These are phyloP conservation scores for Emericellopsis cladophorae DNA, from an alignment of 2,329 filamentous ascomycete genomes.

Conservation along the genomic window DNA sequence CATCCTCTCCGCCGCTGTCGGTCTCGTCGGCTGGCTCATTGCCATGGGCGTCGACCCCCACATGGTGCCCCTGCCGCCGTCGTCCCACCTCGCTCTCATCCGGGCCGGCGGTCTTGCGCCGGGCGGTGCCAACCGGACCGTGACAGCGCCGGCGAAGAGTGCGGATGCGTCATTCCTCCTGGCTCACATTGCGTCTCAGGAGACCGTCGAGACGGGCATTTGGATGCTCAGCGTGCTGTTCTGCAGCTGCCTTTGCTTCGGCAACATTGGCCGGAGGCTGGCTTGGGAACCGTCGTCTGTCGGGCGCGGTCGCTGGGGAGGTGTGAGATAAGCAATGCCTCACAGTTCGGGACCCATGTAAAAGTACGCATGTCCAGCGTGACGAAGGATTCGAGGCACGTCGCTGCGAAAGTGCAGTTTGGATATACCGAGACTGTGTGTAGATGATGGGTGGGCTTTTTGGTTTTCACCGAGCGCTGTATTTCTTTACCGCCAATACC, in stretches of 20 bases:
- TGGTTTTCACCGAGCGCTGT: too few species aligned
- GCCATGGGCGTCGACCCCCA: constrained; percentile 66
- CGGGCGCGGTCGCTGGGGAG: constrained; percentile 31
- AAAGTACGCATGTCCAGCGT: too few species aligned
- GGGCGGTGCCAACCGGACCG: constrained; percentile 1
- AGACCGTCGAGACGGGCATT: constrained; percentile 59
- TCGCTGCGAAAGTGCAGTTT: too few species aligned
- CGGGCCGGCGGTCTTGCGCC: constrained; percentile 3
- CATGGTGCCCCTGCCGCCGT: constrained; percentile 57
- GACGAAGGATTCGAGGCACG: too few species aligned
- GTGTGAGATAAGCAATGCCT: constrained; percentile 18
- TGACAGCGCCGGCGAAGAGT: not conserved
- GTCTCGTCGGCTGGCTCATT: constrained; percentile 59
- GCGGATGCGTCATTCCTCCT: not conserved
- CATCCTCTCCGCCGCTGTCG: constrained; percentile 62
- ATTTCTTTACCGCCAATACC: too few species aligned
- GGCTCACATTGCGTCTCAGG: constrained; percentile 35
- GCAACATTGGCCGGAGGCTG: constrained; percentile 79
- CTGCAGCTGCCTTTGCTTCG: constrained; percentile 90
- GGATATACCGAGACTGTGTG: too few species aligned
- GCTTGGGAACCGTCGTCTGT: constrained; percentile 36
- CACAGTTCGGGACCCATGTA: not conserved
- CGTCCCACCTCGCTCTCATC: constrained; percentile 5
- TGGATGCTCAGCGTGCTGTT: constrained; percentile 94
- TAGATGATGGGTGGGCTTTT: too few species aligned